A percentile compares a stretch with the other conserved stretches of the same genome.
Conservation (phyloP, 441 rosid species). For the Corymbia citriodora region DNA sequence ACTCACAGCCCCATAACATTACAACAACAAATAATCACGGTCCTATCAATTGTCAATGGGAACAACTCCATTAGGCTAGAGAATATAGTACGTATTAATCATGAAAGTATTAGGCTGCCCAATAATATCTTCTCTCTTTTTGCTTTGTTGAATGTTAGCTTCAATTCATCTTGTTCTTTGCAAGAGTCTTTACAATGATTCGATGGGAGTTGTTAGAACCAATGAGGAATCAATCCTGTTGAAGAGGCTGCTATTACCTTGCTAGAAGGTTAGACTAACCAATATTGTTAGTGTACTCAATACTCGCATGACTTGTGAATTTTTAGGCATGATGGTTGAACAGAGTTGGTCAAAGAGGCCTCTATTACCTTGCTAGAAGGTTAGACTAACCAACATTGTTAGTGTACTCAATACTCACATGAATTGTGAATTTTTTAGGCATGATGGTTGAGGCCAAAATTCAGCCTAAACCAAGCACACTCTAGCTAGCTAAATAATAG, state of each 20-base stretch:
- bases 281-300: background rate
- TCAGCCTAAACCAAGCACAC: background rate
- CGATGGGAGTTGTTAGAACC: background rate
- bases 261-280: background rate
- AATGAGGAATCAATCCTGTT: background rate
- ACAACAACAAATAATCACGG: background rate
- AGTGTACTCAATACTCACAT: background rate
- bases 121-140: background rate
- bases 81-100: background rate
- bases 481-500: too few relatives aligned
- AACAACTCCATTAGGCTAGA: background rate
- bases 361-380: background rate
- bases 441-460: background rate
- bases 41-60: fast-evolving
- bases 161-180: background rate
- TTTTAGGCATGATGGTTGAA: background rate
- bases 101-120: background rate
- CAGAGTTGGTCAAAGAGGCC: background rate
- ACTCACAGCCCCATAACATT: background rate
- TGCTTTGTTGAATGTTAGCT: background rate
- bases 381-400: background rate
- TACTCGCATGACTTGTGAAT: background rate
- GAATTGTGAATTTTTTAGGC: background rate
- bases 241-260: background rate
- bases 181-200: background rate